Evolutionary conservation across 2,329 filamentous ascomycete genomes (phyloP), one percentile per base, ranked within the genome.

Genomic region (Aspergillus felis): DNA sequence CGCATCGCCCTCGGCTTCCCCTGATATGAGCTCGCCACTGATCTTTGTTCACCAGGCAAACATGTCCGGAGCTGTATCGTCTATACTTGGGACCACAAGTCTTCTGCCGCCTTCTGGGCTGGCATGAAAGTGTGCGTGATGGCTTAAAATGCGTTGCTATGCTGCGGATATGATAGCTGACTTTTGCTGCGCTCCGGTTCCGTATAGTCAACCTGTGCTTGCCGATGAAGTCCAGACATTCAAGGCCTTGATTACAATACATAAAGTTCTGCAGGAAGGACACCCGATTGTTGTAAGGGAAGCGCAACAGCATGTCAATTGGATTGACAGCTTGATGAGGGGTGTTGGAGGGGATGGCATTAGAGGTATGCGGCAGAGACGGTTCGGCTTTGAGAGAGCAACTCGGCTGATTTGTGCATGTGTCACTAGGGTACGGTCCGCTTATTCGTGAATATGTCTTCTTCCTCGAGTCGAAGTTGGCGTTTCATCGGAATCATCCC

Each of bases 31-130:
- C 44, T 58, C 60, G 52, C 57, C 54, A 38, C 48, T 48, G 24
- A 17, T 24, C 46, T 47, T 50, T 55, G 25, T 59, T 47, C 48
- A 54, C 41, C 69, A 84, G 84, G 84, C 60, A 99, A 99, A 79
- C 94, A 99, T 89, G 94, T 99, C 57, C 90, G 94, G 71, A 92
- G 90, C 75, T 96, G 91, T 73, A 99, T 99, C 69, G 93, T 99
- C 49, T 97, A 97, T 76, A 97, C 93, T 58, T 99, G 94, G 94
- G 94, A 99, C 78, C 92, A 99, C 81, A 95, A 96, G 79, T 96
- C 89, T 64, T 96, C 92, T 46, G 83, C 87, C 72, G 91, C 92
- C 71, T 99, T 99, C 76, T 99, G 94, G 94, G 87, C 91, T 57
- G 93, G 92, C 73, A 95, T 99, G 84, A 99, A 99, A 86, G 92